Evolutionary conservation across 495 filamentous ascomycete species (phyloP), one percentile per base, ranked within the genome.

Genomic region (Saxophila tyrrhenica): DNA sequence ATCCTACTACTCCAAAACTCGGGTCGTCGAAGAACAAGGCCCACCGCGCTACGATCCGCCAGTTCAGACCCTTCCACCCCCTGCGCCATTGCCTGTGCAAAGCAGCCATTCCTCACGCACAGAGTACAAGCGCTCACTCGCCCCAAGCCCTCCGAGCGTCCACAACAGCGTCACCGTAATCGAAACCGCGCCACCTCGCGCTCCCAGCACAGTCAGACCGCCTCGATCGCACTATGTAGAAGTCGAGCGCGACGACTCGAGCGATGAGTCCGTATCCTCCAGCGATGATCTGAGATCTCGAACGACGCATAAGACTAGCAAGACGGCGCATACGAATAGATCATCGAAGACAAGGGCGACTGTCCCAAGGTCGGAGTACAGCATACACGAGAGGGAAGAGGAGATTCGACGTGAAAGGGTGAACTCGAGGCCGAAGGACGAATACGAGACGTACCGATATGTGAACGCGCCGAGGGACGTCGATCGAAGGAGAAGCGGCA

Each of bases 401-500:
- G 41, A 44, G n/a, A 50, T 62, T 10, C 39, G 65, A 39, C 47
- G 61, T 11, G 62, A 66, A 50, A 42, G 63, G 23, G 45, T 54
- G n/a, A 57, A 63, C 23, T 65, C 61, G 15, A 62, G 61, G 10
- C 55, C 59, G 20, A 32, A 41, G 22, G 46, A 54, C 11, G 60
- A 64, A 29, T 67, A 67, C 49, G 67, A 69, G 50, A 57, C 58
- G 16, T 69, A 59, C 43, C 55, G 65, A 35, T 70, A 70, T 56
- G 60, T 70, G 22, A 62, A 69, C 43, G 62, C 64, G 43, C 67
- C 58, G 48, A 51, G 50, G 20, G 57, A 58, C 38, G 21, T 13
- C 8, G 8, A 44, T 3, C 32, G 63, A 16, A 56, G 56, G 17
- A 42, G 32, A 51, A 64, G 48, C 50, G 55, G 55, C 23, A 54